phyloP scores from a whole-genome alignment of 441 rosid species.

The Iberis amara region DNA sequence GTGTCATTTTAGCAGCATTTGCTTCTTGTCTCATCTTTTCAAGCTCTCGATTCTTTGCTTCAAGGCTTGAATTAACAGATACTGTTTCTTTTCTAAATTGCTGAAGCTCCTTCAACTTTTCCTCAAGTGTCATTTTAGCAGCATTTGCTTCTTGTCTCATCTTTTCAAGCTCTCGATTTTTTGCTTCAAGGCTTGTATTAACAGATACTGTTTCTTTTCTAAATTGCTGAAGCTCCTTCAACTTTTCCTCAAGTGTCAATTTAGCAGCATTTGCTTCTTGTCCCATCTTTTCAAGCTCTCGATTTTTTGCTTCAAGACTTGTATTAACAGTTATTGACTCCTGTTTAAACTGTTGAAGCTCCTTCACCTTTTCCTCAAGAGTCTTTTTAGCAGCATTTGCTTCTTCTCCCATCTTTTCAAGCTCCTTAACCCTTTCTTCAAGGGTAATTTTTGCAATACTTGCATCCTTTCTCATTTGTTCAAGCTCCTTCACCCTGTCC shows the following conservation, averaged over 20 bases:
- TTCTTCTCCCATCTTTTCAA: constrained; percentile 34
- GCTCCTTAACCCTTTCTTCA: constrained; percentile 46
- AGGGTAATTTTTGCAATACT: constrained; percentile 38
- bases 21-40: constrained; percentile 40
- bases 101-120: constrained; percentile 34
- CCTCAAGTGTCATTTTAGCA: constrained; percentile 40
- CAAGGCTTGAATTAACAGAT: constrained; percentile 39
- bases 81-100: constrained; percentile 36
- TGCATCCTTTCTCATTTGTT: constrained; percentile 42
- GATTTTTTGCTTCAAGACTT: constrained; percentile 46
- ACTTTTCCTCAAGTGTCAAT: constrained; percentile 39
- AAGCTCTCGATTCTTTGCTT: constrained; percentile 43
- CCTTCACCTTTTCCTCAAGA: constrained; percentile 44
- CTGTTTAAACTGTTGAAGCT: constrained; percentile 30
- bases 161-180: constrained; percentile 33
- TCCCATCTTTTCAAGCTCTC: constrained; percentile 41
- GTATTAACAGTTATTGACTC: constrained; percentile 37
- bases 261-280: constrained; percentile 37
- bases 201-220: constrained; percentile 36
- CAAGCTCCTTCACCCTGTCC: constrained; percentile 40
- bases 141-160: constrained; percentile 39
- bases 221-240: constrained; percentile 36
- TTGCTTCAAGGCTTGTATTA: constrained; percentile 41
- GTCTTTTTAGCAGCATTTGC: constrained; percentile 37
- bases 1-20: constrained; percentile 35